Evolutionary conservation across 768 basidiomycete species (phyloP), one percentile per base, ranked within the genome.

Genomic region (Neoboletus magnificus): DNA sequence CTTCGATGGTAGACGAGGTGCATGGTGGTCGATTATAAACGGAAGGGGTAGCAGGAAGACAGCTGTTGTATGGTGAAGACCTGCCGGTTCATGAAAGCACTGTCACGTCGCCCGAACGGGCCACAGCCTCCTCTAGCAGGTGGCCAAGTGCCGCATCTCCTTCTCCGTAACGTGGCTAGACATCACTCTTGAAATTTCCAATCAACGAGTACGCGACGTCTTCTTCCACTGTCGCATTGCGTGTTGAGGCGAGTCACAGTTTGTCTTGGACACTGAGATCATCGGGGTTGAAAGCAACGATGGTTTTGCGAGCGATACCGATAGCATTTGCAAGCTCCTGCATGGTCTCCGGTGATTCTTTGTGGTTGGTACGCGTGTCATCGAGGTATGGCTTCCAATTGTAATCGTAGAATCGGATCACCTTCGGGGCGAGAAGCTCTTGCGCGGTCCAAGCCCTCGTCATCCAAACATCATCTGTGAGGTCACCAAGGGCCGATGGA

Each of bases 141-240:
- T 47, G 59, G 5, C 52, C 59, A 6, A 59, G 25, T 0, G 57
- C 52, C 0, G 30, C 41, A n/a, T 43, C 29, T 9, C 58, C 48
- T n/a, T 48, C 51, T 13, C 56, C 58, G 6, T 58, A 58, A 7
- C 27, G 36, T 3, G 51, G 52, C 8, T 6, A 23, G 16, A 55
- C 30, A 16, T 61, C 58, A 29, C 50, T 60, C 2, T 41, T 48
- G 50, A 60, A 60, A 29, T 59, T 54, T 7, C 59, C 57, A 11
- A 60, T 59, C 33, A 60, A 35, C 4, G 51, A 59, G 23, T 51
- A 60, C 5, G 57, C 57, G 15, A 60, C 18, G 1, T 60, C 52
- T 40, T 59, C 59, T 5, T 52, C 53, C 12, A 36, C 16, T 2
- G 27, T 48, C 18, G 59, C 52, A 0, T 25, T 16, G 18, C 57